These are phyloP conservation scores for Trametes cinnabarina DNA, from an alignment of 768 basidiomycete genomes.

Conservation along the genomic window DNA sequence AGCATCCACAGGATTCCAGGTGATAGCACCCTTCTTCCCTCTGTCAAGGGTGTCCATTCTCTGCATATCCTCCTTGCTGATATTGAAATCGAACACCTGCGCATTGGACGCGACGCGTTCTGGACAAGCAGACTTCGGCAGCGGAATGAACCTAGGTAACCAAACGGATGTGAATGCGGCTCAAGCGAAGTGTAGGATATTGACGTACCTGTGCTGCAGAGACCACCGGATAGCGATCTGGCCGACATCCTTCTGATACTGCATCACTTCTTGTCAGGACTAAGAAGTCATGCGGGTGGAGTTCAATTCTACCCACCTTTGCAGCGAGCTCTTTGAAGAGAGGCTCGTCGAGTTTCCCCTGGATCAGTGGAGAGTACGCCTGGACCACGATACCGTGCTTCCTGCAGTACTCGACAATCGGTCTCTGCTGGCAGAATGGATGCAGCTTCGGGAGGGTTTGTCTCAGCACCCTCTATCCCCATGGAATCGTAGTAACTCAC, in stretches of 20 bases:
- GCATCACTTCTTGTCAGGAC: background rate
- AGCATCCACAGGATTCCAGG: conserved; percentile 48
- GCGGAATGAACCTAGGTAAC: conserved; percentile 40
- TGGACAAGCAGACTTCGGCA: conserved; percentile 48
- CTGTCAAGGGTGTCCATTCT: conserved; percentile 43
- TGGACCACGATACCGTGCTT: conserved; percentile 38
- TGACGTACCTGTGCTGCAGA: conserved; percentile 72
- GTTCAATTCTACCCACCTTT: conserved; percentile 36
- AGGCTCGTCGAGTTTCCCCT: conserved; percentile 45
- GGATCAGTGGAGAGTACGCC: conserved; percentile 65
- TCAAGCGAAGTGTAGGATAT: background rate
- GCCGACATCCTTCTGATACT: conserved; percentile 52
- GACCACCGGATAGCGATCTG: conserved; percentile 94
- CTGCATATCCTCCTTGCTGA: conserved; percentile 43
- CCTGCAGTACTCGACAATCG: conserved; percentile 70
- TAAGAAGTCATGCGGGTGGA: conserved; percentile 38
- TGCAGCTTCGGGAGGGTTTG: conserved; percentile 47
- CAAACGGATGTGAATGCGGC: background rate
- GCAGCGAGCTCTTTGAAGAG: conserved; percentile 52
- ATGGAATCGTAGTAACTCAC: conserved; percentile 33
- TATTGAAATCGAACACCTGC: conserved; percentile 47
- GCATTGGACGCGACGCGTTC: conserved; percentile 44
- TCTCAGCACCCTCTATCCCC: background rate
- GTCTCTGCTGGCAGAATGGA: conserved; percentile 76
- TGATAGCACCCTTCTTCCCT: conserved; percentile 44